A percentile compares a stretch with the other conserved stretches of the same genome.
Conservation (phyloP, 2,329 filamentous ascomycete genomes). For the Epichloe typhina region DNA sequence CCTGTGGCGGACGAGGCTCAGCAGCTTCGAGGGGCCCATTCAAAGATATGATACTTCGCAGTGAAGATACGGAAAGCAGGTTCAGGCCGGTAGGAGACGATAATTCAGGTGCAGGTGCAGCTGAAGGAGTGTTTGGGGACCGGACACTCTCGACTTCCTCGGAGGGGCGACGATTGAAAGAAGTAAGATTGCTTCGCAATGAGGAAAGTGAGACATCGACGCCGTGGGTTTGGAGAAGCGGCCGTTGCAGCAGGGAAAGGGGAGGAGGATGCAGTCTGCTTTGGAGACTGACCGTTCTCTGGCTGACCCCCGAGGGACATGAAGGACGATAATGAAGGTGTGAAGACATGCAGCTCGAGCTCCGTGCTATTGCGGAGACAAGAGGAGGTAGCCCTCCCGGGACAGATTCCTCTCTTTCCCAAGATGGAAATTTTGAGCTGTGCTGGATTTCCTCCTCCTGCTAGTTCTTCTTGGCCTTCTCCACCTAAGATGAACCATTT, state of each 20-base stretch:
- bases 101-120: too few species aligned
- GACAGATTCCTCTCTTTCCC: neutral
- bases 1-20: too few species aligned
- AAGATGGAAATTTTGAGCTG: neutral
- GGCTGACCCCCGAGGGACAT: neutral
- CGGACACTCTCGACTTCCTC: neutral
- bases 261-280: too few species aligned
- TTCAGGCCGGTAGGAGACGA: too few species aligned
- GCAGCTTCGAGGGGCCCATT: too few species aligned
- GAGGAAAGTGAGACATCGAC: neutral
- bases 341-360: neutral
- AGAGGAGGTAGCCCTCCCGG: neutral
- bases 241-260: neutral
- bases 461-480: neutral
- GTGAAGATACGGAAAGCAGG: too few species aligned
- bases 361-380: neutral
- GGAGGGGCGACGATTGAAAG: neutral
- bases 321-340: neutral
- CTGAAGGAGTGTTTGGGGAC: too few species aligned
- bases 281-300: too few species aligned
- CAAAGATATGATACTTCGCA: too few species aligned
- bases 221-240: neutral
- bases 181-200: neutral
- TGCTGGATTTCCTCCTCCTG: neutral
- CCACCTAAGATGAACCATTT: constrained; percentile 20